Evolutionary conservation across 345 rosid genomes (phyloP), one percentile per base, ranked within the genome.

Genomic region (Anastatica hierochuntica): DNA sequence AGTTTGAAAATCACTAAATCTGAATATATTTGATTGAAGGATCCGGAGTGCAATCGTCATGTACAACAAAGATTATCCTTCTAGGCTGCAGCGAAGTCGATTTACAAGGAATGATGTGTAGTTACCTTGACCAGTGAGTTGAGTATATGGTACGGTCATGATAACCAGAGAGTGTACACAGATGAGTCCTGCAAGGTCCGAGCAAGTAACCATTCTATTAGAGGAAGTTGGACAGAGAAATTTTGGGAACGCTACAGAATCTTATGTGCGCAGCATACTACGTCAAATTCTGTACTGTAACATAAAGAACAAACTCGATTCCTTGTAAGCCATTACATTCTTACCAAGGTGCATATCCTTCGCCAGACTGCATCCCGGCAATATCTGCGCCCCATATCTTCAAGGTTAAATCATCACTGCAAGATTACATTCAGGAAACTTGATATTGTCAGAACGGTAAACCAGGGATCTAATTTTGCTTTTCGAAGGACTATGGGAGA

Each of bases 141-240:
- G 98, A 88, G 77, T 81, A 88, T 44, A 92, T 75, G 30, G 98
- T 84, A 50, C 98, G 79, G 56, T 84, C 95, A 77, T 92, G 98
- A 72, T 84, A 88, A 40, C 98, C 96, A 8, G 98, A 72, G 57
- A 92, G 83, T 38, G 96, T 84, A 65, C 77, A 81, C 18, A 81
- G 46, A 62, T 84, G 95, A 68, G 53, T 75, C 96, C 98, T 90
- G 87, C 43, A 75, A 74, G 68, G 26, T 24, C 10, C 24, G 20
- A 39, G 61, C 49, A 52, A 13, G 16, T 53, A 50, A 38, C 29
- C 7, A 58, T 58, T 43, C 7, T 6, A 20, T 65, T 49, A 65
- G 41, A 11, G 18, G 4, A 48, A 40, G 50, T 46, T 19, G 14
- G 15, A 21, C 0, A 0, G 4, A 12, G 20, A 27, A 4, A 8